Base-by-base conservation (phyloP, 2,329 filamentous ascomycete species). In the Aspergillus proliferans region DNA sequence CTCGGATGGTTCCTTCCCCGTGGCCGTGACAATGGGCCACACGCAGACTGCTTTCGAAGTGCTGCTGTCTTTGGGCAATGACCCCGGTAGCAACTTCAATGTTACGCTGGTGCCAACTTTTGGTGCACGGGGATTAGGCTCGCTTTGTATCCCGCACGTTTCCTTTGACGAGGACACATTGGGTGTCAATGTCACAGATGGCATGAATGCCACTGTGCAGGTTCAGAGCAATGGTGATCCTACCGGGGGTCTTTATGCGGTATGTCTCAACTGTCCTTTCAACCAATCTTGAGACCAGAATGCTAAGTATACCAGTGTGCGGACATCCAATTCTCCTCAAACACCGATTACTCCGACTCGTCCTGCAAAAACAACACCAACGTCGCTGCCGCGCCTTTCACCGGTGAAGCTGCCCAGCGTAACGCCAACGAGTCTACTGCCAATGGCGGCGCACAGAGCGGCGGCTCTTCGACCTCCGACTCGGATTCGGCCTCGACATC, bases 241-340 rank as follows among this genome's bases (percentile, higher is more conserved):
- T 3, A 78, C 75, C 18, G 76, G 75, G 36, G 82, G 85, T 14
- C 70, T 90, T 28, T 90, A 88, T 69, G 86, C 84, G 68, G 78
- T 81, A 66, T 60, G 76, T 59, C 14, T 14, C 26, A 18, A 41
- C 36, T 47, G 4, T 5, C 41, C 7, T 43, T 26, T 8, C n/a
- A 10, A 10, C 2, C 21, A 15, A 26, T 10, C n/a, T n/a, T 12
- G 4, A 24, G 15, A 43, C 14, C 41, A 50, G 28, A 1, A 30
- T 30, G 4, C 10, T 30, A 40, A 47, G 12, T 43, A 45, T 47
- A 43, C 36, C 47, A 85, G 82, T 91, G 87, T 67, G 84, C 86
- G 61, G 86, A 91, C 59, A 80, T 90, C 56, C 83, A 80, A 22
- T 84, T 91, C 71, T 78, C 76, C 28, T 70, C 72, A 46, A 70